These are phyloP conservation scores for Botrytis byssoidea DNA, from an alignment of 2,329 filamentous ascomycete genomes.

Conservation along the genomic window DNA sequence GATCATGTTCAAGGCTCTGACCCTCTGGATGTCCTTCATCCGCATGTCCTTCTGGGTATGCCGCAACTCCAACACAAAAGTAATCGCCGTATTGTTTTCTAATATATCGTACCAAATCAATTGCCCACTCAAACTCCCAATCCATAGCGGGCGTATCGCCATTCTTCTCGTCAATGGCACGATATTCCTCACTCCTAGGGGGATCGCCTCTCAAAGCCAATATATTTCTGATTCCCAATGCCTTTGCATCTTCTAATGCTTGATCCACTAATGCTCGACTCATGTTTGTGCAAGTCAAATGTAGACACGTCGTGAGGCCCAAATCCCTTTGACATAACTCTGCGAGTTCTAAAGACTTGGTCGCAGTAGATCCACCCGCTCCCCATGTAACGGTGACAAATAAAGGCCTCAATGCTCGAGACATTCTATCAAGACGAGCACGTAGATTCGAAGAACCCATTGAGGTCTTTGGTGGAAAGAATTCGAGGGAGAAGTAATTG, in stretches of 20 bases:
- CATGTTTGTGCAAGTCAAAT: constrained; percentile 98
- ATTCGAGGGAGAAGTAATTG: constrained; percentile 94
- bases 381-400: constrained; percentile 99
- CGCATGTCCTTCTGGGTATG: constrained; percentile 92
- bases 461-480: constrained; percentile 96
- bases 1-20: constrained; percentile 71
- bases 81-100: constrained; percentile 82
- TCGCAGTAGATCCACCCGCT: constrained; percentile 86
- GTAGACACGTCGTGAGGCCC: constrained; percentile 89
- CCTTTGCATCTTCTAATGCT: constrained; percentile 86
- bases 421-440: constrained; percentile 91
- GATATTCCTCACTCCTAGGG: constrained; percentile 84
- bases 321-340: constrained; percentile 93
- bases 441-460: constrained; percentile 96
- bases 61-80: constrained; percentile 93
- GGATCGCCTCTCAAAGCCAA: constrained; percentile 89
- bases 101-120: constrained; percentile 89
- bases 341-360: constrained; percentile 88
- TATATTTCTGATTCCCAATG: constrained; percentile 88
- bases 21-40: constrained; percentile 79
- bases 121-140: constrained; percentile 80
- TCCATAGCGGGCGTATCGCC: constrained; percentile 50
- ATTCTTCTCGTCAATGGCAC: constrained; percentile 57
- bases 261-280: constrained; percentile 80
- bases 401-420: constrained; percentile 81